Evolutionary conservation across 2,329 filamentous ascomycete species (phyloP).

Genomic region (Pseudodiploospora longispora): DNA sequence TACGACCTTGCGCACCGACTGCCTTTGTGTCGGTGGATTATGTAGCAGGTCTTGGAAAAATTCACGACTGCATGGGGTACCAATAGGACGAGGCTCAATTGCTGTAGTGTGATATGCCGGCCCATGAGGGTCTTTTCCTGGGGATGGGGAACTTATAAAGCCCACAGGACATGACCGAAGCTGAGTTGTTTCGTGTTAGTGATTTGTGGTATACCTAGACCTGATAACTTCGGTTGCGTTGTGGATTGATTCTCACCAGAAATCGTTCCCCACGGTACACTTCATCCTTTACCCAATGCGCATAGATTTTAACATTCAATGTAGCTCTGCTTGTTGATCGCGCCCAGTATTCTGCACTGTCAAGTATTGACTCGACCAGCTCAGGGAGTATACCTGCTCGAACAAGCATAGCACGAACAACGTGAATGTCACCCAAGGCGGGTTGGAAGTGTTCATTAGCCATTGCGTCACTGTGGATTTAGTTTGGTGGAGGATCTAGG

Average conservation of each 20-base stretch:
- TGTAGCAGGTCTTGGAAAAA: slow-evolving; percentile 27
- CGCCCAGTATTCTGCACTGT: slow-evolving; percentile 56
- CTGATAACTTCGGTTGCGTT: too few species aligned
- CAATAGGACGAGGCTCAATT: not conserved
- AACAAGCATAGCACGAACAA: slow-evolving; percentile 39
- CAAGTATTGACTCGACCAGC: slow-evolving; percentile 47
- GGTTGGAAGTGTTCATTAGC: slow-evolving; percentile 22
- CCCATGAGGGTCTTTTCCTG: not conserved
- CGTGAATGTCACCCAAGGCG: slow-evolving; percentile 38
- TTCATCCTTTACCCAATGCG: not conserved
- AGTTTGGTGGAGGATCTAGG: too few species aligned
- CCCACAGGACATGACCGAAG: slow-evolving; percentile 6
- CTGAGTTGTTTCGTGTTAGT: not conserved
- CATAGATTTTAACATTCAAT: slow-evolving; percentile 2
- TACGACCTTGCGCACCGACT: slow-evolving; percentile 53
- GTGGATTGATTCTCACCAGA: not conserved
- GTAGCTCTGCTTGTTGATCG: slow-evolving; percentile 31
- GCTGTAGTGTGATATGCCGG: not conserved
- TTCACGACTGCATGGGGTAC: slow-evolving; percentile 6
- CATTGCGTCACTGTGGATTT: not conserved
- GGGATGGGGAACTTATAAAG: not conserved
- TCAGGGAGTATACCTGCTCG: slow-evolving; percentile 43
- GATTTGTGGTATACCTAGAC: too few species aligned
- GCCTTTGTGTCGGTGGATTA: slow-evolving; percentile 31
- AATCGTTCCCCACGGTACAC: not conserved